These are phyloP conservation scores for Haematococcus lacustris DNA, from an alignment of 139 green algal genomes.

Conservation along the genomic window DNA sequence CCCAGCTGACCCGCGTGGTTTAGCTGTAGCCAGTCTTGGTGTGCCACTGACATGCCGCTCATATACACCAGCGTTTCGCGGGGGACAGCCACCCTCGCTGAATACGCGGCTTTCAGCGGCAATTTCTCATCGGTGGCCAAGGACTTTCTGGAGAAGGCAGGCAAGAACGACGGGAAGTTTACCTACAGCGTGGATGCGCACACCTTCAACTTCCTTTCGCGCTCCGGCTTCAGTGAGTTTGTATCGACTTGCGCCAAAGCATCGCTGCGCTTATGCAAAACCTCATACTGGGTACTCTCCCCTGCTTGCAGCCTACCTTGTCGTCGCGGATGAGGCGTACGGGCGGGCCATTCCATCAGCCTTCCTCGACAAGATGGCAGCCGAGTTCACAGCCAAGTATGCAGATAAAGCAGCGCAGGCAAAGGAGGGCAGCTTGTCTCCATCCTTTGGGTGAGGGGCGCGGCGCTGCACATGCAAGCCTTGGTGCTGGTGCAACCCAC, in stretches of 20 bases:
- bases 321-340: slow-evolving; percentile 86
- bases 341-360: slow-evolving; percentile 86
- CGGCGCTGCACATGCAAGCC: background rate
- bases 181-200: slow-evolving; percentile 67
- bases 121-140: slow-evolving; percentile 87
- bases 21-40: too few relatives aligned
- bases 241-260: too few relatives aligned
- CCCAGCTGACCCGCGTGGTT: too few relatives aligned
- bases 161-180: slow-evolving; percentile 62
- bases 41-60: slow-evolving; percentile 26
- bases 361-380: slow-evolving; percentile 77
- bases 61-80: slow-evolving; percentile 27
- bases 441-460: slow-evolving; percentile 51
- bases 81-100: slow-evolving; percentile 48
- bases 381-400: slow-evolving; percentile 72
- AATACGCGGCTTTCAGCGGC: slow-evolving; percentile 82
- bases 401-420: slow-evolving; percentile 55
- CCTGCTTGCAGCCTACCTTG: slow-evolving; percentile 70
- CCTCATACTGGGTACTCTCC: too few relatives aligned
- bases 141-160: slow-evolving; percentile 67
- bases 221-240: slow-evolving; percentile 68
- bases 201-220: slow-evolving; percentile 81
- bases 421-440: slow-evolving; percentile 46
- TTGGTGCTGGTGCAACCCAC: background rate
- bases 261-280: too few relatives aligned